Percentiles rank a stretch among this genome's conserved stretches.
Conservation (phyloP, 352 stramenopile species). For the Globisporangium nunn region DNA sequence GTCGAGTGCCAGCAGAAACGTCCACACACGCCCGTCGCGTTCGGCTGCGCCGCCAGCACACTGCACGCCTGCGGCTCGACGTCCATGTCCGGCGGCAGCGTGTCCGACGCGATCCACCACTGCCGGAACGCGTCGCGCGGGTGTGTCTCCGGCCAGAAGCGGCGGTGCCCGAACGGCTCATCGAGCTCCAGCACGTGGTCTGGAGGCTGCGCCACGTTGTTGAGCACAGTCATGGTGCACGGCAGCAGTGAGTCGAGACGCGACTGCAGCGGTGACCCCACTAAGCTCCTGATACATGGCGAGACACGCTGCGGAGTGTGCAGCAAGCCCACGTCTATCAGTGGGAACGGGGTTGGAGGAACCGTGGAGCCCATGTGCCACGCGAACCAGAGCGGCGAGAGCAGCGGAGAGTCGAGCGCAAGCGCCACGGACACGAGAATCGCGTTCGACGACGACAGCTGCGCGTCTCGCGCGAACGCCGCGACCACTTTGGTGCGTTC, state of each 20-base stretch:
- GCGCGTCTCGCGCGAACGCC: conserved; percentile 42
- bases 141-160: conserved; percentile 36
- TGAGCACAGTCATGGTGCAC: conserved; percentile 45
- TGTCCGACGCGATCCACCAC: conserved; percentile 19
- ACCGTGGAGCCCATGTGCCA: conserved; percentile 53
- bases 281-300: conserved; percentile 21
- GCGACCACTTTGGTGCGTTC: conserved; percentile 47
- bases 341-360: conserved; percentile 22
- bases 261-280: conserved; percentile 29
- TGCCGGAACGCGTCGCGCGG: conserved; percentile 41
- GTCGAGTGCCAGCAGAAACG: conserved; percentile 64
- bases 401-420: conserved; percentile 50
- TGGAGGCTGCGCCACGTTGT: conserved; percentile 21
- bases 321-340: conserved; percentile 6
- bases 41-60: conserved; percentile 42
- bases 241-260: conserved; percentile 43
- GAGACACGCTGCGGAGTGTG: conserved; percentile 14
- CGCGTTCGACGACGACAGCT: conserved; percentile 46
- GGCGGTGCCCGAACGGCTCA: conserved; percentile 36
- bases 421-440: conserved; percentile 57
- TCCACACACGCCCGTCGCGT: conserved; percentile 45
- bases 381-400: conserved; percentile 53
- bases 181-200: conserved; percentile 33
- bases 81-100: conserved; percentile 34
- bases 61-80: conserved; percentile 41